phyloP scores from a whole-genome alignment of 2,329 filamentous ascomycete genomes.

The Cladosporium cucumerinum region DNA sequence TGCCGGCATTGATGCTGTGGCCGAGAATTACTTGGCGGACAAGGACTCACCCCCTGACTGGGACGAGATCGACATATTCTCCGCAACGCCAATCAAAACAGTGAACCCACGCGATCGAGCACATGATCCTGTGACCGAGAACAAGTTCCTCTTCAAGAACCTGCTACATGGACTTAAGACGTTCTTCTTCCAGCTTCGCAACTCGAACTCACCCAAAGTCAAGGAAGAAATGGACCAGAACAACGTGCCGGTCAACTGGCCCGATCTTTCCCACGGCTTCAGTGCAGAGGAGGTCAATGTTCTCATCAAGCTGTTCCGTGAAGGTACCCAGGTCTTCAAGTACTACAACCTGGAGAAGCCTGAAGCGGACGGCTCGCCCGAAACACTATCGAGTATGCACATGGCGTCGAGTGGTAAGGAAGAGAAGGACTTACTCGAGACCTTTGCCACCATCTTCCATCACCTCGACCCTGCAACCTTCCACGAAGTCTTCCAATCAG shows the following conservation, averaged over 20 bases:
- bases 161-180: slow-evolving; percentile 94
- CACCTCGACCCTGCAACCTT: slow-evolving; percentile 98
- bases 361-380: slow-evolving; percentile 60
- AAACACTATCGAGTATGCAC: slow-evolving; percentile 91
- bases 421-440: slow-evolving; percentile 95
- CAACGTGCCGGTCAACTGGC: slow-evolving; percentile 85
- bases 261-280: slow-evolving; percentile 93
- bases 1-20: slow-evolving; percentile 59
- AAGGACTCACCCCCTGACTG: slow-evolving; percentile 80
- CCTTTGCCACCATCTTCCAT: slow-evolving; percentile 97
- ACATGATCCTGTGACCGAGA: slow-evolving; percentile 87
- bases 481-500: slow-evolving; percentile 95
- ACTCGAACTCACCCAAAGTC: slow-evolving; percentile 68
- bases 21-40: slow-evolving; percentile 81
- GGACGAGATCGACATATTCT: slow-evolving; percentile 98
- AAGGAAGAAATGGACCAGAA: slow-evolving; percentile 65
- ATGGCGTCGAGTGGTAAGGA: slow-evolving; percentile 93
- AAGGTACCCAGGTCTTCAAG: slow-evolving; percentile 92
- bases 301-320: slow-evolving; percentile 93
- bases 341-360: slow-evolving; percentile 83
- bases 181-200: slow-evolving; percentile 90
- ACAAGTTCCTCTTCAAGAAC: slow-evolving; percentile 97
- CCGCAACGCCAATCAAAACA: slow-evolving; percentile 91
- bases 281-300: slow-evolving; percentile 96
- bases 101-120: slow-evolving; percentile 86